A percentile compares a stretch with the other conserved stretches of the same genome.
Conservation (phyloP, 495 filamentous ascomycete genomes). For the Hypoxylon cercidicola region DNA sequence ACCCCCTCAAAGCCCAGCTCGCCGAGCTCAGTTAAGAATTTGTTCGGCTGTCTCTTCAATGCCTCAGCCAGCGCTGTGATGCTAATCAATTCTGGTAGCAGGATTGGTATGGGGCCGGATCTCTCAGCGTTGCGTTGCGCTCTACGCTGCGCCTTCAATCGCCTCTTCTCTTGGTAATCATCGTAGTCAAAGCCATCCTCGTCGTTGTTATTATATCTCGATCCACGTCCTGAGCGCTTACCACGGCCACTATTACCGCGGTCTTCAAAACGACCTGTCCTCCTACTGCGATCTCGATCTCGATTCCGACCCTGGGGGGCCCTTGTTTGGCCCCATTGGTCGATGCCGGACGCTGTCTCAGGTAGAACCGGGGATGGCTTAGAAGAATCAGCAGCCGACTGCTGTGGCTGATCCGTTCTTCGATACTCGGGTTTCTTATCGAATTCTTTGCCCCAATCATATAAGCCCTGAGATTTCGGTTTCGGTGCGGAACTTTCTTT, state of each 20-base stretch:
- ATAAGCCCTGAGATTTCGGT: neutral
- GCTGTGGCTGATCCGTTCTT: neutral
- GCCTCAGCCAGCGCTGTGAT: conserved; percentile 84
- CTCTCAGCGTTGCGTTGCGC: conserved; percentile 52
- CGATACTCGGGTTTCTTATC: neutral
- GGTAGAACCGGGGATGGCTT: neutral
- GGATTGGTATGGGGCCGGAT: conserved; percentile 59
- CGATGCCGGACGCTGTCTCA: neutral
- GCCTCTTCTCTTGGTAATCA: conserved; percentile 49
- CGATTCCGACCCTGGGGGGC: neutral
- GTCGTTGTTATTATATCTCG: conserved; percentile 26
- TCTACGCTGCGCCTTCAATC: conserved; percentile 49
- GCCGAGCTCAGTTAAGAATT: conserved; percentile 79
- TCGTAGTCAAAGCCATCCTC: conserved; percentile 51
- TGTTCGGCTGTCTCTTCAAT: conserved; percentile 72
- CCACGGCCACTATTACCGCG: conserved; percentile 12
- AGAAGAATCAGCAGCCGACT: neutral
- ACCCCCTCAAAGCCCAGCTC: conserved; percentile 87
- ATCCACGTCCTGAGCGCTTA: conserved; percentile 21
- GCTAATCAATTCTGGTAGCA: conserved; percentile 90
- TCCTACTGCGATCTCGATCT: conserved; percentile 10
- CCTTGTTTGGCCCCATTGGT: neutral
- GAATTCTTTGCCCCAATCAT: conserved; percentile 26
- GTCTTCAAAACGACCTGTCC: conserved; percentile 1
- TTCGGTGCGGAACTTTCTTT: neutral